Evolutionary conservation across 306 rosid genomes (phyloP), one percentile per base, ranked within the genome.

Genomic region (Astragalus membranaceus): DNA sequence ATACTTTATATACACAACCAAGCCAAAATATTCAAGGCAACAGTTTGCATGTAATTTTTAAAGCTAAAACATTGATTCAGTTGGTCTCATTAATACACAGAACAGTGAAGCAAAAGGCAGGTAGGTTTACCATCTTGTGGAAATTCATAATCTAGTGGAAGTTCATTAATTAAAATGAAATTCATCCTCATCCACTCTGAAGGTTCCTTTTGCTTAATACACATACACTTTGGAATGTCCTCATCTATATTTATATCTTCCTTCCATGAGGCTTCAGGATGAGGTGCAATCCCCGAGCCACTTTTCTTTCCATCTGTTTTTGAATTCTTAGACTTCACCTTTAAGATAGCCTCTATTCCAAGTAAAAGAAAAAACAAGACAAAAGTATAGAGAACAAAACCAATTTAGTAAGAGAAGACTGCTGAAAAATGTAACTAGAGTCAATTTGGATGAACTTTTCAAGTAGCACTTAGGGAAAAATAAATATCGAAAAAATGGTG

Each of bases 241-340:
- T 76, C 86, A 48, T 75, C 81, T 43, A 83, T 76, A 60, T 83
- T 76, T 55, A 81, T 4, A 17, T 86, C 84, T 69, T 81, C 81
- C 69, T 86, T 12, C 8, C 65, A 75, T 16, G 33, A n/a, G n/a
- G n/a, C n/a, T n/a, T n/a, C n/a, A n/a, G n/a, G n/a, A n/a, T n/a
- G n/a, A n/a, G n/a, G n/a, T n/a, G n/a, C n/a, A n/a, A n/a, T n/a
- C n/a, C n/a, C n/a, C n/a, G n/a, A 55, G 61, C 71, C 67, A 50
- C 72, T 84, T 72, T 80, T 86, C 82, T 78, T 83, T 69, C 76
- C 70, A 29, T 15, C 53, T 39, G 67, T 64, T 72, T 78, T 79
- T 7, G 72, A 61, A 49, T 64, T 60, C 44, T 80, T 86, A 7
- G 53, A 44, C 64, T 69, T 80, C 9, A 61, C 74, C 64, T 58